phyloP scores from a whole-genome alignment of 1,284 basidiomycete genomes.

The Kwoniella shivajii region DNA sequence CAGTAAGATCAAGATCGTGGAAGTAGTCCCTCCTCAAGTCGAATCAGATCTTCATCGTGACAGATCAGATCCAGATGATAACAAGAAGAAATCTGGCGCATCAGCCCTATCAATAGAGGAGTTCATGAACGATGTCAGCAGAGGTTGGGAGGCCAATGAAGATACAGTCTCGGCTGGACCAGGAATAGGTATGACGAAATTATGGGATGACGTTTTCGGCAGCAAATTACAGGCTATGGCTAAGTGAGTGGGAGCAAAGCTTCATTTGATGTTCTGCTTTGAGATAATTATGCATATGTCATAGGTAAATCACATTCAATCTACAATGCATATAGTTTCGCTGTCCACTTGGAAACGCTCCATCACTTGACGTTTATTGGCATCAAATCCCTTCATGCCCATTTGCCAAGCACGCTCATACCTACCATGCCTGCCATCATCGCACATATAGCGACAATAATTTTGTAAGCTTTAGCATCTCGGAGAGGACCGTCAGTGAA shows the following conservation, averaged over 20 bases:
- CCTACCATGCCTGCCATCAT: conserved; percentile 37
- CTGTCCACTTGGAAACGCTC: not conserved
- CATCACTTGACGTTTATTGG: not conserved
- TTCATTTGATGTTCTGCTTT: not conserved
- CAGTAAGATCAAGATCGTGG: conserved; percentile 31
- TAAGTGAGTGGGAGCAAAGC: conserved; percentile 4
- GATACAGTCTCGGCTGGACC: conserved; percentile 24
- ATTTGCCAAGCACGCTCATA: conserved; percentile 53
- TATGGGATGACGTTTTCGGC: conserved; percentile 25
- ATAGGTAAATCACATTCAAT: not conserved
- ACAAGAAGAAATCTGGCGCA: conserved; percentile 27
- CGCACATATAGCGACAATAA: conserved; percentile 29
- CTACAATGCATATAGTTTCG: not conserved
- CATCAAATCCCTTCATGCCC: conserved; percentile 34
- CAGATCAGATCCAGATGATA: conserved; percentile 35
- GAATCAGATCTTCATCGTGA: conserved; percentile 37
- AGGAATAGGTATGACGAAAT: conserved; percentile 13
- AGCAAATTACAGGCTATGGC: conserved; percentile 22
- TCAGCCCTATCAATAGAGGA: conserved; percentile 26
- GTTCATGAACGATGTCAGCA: conserved; percentile 31
- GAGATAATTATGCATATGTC: not conserved
- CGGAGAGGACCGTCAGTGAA: conserved; percentile 33
- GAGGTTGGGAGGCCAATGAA: conserved; percentile 29
- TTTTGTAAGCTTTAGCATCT: conserved; percentile 18
- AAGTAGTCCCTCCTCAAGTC: conserved; percentile 37